Evolutionary conservation across 345 rosid genomes (phyloP).

Genomic region (Acer saccharum): DNA sequence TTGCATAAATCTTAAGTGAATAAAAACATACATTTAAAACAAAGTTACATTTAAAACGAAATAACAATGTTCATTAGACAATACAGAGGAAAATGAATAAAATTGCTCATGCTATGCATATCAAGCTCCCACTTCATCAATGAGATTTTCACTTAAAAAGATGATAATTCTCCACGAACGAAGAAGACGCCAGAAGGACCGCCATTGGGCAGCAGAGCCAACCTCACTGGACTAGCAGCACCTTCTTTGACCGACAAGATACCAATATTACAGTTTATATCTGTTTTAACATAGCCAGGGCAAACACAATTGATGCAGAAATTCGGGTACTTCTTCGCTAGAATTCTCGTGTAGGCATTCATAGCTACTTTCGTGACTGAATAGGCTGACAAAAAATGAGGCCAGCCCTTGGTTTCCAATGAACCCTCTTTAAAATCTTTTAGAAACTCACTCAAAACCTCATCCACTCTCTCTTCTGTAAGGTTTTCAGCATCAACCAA

Average conservation of each 20-base stretch:
- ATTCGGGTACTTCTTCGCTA: background rate
- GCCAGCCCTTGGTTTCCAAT: conserved; percentile 23
- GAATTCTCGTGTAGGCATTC: conserved; percentile 14
- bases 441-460: conserved; percentile 14
- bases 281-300: conserved; percentile 18
- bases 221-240: conserved; percentile 14
- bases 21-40: background rate
- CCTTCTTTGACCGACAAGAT: conserved; percentile 15
- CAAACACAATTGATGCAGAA: conserved; percentile 3
- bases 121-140: background rate
- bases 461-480: conserved; percentile 22
- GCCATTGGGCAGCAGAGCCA: conserved; percentile 19
- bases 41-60: no score
- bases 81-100: background rate
- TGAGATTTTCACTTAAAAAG: conserved; percentile 7
- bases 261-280: conserved; percentile 8
- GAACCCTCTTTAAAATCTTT: conserved; percentile 25
- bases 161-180: background rate
- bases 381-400: conserved; percentile 21
- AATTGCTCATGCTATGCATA: background rate
- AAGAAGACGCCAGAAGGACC: conserved; percentile 29
- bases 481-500: conserved; percentile 26
- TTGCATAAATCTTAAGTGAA: background rate
- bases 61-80: background rate
- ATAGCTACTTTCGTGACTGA: conserved; percentile 18